A percentile compares a stretch with the other conserved stretches of the same genome.
These are phyloP conservation scores for Paulownia fortunei DNA, from an alignment of 257 asterid genomes.

Conservation along the genomic window DNA sequence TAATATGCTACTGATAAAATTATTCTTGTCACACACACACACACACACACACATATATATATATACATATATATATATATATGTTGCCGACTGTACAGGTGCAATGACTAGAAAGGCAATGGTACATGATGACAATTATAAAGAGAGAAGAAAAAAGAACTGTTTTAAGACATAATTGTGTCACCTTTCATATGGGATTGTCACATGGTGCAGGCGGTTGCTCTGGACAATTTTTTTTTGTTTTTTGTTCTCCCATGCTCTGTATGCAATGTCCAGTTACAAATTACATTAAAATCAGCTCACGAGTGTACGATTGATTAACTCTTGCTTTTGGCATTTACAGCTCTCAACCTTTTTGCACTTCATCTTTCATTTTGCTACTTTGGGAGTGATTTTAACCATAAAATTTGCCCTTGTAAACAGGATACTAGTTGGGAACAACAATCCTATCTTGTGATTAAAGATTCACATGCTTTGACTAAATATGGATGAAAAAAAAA, in stretches of 20 bases:
- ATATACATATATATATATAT: too few species aligned
- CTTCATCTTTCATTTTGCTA: not conserved
- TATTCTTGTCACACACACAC: too few species aligned
- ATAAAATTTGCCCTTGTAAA: constrained; percentile 15
- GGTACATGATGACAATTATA: too few species aligned
- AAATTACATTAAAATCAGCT: constrained; percentile 4
- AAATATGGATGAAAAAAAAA: constrained; percentile 8
- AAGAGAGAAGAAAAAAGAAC: too few species aligned
- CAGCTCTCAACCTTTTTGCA: not conserved
- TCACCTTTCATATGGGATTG: constrained; percentile 35
- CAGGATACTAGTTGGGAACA: constrained; percentile 19
- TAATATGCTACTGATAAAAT: too few species aligned
- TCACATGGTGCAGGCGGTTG: constrained; percentile 47
- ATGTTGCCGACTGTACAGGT: too few species aligned
- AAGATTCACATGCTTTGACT: constrained; percentile 30
- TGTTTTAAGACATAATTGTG: too few species aligned
- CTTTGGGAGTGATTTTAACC: constrained; percentile 11
- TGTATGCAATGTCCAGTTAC: not conserved
- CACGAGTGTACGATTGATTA: constrained; percentile 27
- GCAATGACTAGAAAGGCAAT: too few species aligned
- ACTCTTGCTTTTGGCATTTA: constrained; percentile 16
- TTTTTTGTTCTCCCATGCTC: not conserved
- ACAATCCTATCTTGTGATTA: constrained; percentile 19
- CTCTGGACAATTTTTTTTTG: not conserved
- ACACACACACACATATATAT: too few species aligned